Conservation (phyloP, 2,329 filamentous ascomycete genomes). For the Berkeleyomyces rouxiae region DNA sequence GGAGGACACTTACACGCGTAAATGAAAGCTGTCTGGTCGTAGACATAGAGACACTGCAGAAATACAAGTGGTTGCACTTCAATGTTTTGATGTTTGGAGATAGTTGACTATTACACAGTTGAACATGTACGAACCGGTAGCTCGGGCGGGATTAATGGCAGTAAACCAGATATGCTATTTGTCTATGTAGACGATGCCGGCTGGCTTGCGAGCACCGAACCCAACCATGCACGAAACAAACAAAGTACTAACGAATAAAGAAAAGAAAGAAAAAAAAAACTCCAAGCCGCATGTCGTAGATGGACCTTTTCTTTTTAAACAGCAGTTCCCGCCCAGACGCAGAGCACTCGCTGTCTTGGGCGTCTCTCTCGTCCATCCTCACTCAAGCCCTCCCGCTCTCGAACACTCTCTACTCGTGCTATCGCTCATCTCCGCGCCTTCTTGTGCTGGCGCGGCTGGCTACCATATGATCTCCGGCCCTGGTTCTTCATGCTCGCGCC, state of each 20-base stretch:
- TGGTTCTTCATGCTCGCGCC: conserved; percentile 66
- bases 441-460: conserved; percentile 50
- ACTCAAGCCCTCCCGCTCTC: background rate
- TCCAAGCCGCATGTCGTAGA: conserved; percentile 6
- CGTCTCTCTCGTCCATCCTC: background rate
- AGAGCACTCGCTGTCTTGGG: background rate
- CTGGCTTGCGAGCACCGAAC: background rate
- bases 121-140: no score
- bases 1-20: background rate
- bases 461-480: conserved; percentile 55
- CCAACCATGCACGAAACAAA: background rate
- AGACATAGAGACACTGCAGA: background rate
- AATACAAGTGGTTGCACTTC: background rate
- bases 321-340: background rate
- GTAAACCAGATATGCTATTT: background rate
- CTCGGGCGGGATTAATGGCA: no score
- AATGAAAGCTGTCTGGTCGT: background rate
- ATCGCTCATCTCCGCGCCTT: conserved; percentile 16
- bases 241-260: background rate
- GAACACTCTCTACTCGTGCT: background rate
- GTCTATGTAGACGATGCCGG: background rate
- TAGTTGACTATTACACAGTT: no score
- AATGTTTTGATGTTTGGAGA: no score
- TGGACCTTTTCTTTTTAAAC: conserved; percentile 3
- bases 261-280: conserved; percentile 9